Evolutionary conservation across 257 asterid species (phyloP).

Genomic region (Coffea eugenioides): DNA sequence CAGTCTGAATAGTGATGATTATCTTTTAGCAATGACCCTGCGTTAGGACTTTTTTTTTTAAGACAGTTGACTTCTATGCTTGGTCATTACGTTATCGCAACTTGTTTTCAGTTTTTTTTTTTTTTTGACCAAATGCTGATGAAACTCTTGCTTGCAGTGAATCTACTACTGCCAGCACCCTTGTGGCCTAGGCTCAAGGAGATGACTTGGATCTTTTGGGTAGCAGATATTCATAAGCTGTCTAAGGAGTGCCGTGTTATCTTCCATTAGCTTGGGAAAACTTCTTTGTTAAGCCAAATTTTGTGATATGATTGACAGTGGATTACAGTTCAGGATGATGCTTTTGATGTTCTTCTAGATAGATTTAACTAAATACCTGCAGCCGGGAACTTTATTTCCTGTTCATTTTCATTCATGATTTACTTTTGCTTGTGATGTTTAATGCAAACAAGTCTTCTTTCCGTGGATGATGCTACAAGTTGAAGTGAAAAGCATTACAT

Average conservation of each 20-base stretch:
- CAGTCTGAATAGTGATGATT: neutral
- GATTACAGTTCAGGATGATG: neutral
- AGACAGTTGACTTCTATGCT: no score
- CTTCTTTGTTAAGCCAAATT: conserved; percentile 10
- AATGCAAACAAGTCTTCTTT: neutral
- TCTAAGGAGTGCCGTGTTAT: neutral
- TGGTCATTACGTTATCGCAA: neutral
- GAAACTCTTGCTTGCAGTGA: conserved; percentile 48
- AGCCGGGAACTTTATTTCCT: neutral
- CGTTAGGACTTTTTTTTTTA: neutral
- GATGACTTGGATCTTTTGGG: neutral
- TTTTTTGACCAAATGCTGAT: neutral
- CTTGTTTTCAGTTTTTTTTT: neutral
- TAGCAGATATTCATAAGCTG: neutral
- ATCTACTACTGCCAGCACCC: conserved; percentile 87
- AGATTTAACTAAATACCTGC: neutral
- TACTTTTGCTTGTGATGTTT: neutral
- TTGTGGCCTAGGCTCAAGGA: conserved; percentile 47
- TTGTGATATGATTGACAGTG: conserved; percentile 13
- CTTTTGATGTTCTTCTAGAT: neutral
- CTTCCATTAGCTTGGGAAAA: conserved; percentile 10
- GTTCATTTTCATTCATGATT: neutral
- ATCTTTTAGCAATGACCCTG: neutral
- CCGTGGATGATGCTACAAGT: neutral
- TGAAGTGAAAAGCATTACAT: neutral